These are phyloP conservation scores for Dendrobium catenatum DNA, from an alignment of 106 monocot genomes.

Conservation along the genomic window DNA sequence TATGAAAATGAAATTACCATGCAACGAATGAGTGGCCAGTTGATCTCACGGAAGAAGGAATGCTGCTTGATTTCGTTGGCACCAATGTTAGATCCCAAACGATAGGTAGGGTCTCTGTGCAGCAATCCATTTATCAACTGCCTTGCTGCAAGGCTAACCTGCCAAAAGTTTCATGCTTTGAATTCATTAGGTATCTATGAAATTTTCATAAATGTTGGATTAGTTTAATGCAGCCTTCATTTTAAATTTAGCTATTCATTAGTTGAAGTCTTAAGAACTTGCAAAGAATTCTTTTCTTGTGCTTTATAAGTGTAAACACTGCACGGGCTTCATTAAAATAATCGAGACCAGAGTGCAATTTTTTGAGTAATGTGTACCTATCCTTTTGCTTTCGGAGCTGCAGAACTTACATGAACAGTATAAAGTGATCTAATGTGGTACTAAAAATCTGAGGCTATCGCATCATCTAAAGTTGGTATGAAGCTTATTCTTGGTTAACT, in stretches of 20 bases:
- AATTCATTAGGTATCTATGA: not conserved
- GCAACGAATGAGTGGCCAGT: conserved; percentile 94
- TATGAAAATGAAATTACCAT: conserved; percentile 48
- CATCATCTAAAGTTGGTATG: not conserved
- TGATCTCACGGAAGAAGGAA: conserved; percentile 81
- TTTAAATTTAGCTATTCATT: not conserved
- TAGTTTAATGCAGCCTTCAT: not conserved
- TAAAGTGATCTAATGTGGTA: not conserved
- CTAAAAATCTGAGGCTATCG: not conserved
- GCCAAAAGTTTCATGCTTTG: conserved; percentile 6
- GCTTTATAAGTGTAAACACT: not conserved
- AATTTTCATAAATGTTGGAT: not conserved
- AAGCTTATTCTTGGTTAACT: not conserved
- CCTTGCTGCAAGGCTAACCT: conserved; percentile 84
- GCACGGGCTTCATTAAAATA: not conserved
- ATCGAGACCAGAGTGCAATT: not conserved
- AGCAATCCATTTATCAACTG: conserved; percentile 80
- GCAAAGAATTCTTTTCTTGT: not conserved
- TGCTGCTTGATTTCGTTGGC: conserved; percentile 92
- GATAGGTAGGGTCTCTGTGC: conserved; percentile 69
- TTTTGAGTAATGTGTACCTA: not conserved
- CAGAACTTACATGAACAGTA: not conserved
- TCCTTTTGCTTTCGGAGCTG: not conserved
- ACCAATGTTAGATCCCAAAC: conserved; percentile 70
- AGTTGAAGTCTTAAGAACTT: not conserved